A percentile compares a stretch with the other conserved stretches of the same genome.
Evolutionary conservation across 768 basidiomycete species (phyloP).

Genomic region (Tylopilus plumbeoviolaceoides): DNA sequence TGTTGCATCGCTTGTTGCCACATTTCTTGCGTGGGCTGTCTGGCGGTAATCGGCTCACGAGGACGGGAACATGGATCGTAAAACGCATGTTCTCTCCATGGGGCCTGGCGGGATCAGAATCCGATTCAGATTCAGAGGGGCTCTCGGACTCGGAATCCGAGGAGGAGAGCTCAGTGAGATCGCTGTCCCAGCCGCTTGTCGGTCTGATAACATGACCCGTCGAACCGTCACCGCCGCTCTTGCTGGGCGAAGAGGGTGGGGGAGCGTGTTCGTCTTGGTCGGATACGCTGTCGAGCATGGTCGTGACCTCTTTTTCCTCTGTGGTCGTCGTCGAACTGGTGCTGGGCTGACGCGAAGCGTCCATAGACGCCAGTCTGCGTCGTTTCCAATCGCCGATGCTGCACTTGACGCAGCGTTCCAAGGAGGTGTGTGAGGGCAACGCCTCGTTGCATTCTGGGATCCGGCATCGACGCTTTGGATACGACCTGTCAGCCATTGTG

Average conservation of each 20-base stretch:
- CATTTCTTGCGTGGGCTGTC: slow-evolving; percentile 25
- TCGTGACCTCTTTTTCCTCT: neutral
- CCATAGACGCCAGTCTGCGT: neutral
- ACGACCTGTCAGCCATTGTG: neutral
- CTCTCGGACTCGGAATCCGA: slow-evolving; percentile 11
- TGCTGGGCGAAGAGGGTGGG: neutral
- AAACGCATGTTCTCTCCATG: neutral
- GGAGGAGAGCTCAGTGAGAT: slow-evolving; percentile 20
- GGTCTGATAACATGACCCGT: neutral
- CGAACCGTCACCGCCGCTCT: neutral
- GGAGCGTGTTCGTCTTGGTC: neutral
- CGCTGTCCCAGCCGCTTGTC: slow-evolving; percentile 23
- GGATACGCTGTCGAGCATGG: neutral
- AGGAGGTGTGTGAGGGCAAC: slow-evolving; percentile 1
- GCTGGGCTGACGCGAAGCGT: neutral
- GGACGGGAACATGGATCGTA: slow-evolving; percentile 25
- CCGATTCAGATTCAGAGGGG: neutral
- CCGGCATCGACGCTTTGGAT: slow-evolving; percentile 15
- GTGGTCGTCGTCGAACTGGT: neutral
- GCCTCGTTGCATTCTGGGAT: slow-evolving; percentile 13
- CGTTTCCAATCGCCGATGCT: slow-evolving; percentile 18
- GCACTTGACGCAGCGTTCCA: slow-evolving; percentile 20
- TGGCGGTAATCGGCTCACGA: slow-evolving; percentile 13
- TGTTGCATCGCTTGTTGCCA: slow-evolving; percentile 32
- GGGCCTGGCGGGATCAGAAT: neutral